These are phyloP conservation scores for Plectranthus barbatus DNA, from an alignment of 257 asterid genomes.

Conservation along the genomic window DNA sequence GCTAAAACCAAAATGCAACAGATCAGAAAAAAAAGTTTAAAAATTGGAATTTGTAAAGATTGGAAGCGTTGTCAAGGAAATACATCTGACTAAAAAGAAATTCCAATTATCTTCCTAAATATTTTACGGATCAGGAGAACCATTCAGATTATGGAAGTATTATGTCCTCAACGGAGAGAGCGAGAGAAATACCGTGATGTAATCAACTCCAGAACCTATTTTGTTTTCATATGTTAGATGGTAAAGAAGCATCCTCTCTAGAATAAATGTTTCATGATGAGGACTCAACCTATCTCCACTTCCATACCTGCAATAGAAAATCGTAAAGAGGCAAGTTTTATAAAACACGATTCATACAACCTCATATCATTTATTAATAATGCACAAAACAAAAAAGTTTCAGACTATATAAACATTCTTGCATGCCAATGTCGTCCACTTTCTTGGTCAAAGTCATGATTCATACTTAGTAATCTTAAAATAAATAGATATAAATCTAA, in stretches of 20 bases:
- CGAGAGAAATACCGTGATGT: slow-evolving; percentile 39
- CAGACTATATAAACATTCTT: too few relatives aligned
- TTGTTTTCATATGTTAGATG: slow-evolving; percentile 72
- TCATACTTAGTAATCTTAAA: neutral
- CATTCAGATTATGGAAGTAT: neutral
- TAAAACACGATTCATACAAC: too few relatives aligned
- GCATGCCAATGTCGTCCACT: neutral
- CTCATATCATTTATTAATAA: neutral
- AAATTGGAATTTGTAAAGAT: neutral
- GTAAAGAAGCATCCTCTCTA: slow-evolving; percentile 72
- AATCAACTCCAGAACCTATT: slow-evolving; percentile 74
- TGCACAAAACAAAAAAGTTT: too few relatives aligned
- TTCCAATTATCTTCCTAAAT: neutral
- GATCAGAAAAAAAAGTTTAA: too few relatives aligned
- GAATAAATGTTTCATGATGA: slow-evolving; percentile 65
- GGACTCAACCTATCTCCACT: slow-evolving; percentile 76
- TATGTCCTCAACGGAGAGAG: neutral
- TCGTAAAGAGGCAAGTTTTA: neutral
- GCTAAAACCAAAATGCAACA: too few relatives aligned
- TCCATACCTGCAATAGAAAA: slow-evolving; percentile 46
- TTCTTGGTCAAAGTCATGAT: neutral
- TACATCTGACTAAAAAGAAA: neutral
- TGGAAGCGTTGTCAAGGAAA: neutral
- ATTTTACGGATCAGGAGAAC: neutral
- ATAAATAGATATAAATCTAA: neutral